Percentiles rank a stretch among this genome's conserved stretches.
phyloP scores from a whole-genome alignment of 352 stramenopile genomes.

The Pythium utonaiense region DNA sequence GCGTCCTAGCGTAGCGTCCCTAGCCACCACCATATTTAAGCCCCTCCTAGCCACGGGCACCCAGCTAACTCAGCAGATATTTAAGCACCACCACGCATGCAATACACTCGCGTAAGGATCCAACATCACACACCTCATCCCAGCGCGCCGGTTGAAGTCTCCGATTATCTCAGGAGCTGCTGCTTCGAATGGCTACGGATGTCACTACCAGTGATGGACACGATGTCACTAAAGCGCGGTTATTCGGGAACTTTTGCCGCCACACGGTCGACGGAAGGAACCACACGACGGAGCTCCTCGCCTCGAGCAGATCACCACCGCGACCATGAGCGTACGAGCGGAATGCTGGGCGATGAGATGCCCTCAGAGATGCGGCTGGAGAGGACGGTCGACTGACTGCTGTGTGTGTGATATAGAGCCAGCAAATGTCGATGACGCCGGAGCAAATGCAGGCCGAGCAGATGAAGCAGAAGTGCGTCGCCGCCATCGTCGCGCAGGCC shows the following conservation, averaged over 20 bases:
- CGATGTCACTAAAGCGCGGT: not conserved
- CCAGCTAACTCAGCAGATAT: not conserved
- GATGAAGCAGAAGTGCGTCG: slow-evolving; percentile 74
- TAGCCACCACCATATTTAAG: slow-evolving; percentile 9
- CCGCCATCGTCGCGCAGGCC: not conserved
- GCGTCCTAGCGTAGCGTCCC: slow-evolving; percentile 15
- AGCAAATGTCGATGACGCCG: slow-evolving; percentile 52
- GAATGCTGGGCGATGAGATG: not conserved
- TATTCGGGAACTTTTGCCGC: slow-evolving; percentile 6
- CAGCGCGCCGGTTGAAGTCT: not conserved
- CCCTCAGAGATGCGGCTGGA: too few relatives aligned
- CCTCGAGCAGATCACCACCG: not conserved
- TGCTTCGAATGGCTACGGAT: not conserved
- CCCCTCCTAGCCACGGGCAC: not conserved
- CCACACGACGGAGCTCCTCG: not conserved
- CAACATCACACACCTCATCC: too few relatives aligned
- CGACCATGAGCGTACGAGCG: not conserved
- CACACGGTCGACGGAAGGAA: slow-evolving; percentile 2
- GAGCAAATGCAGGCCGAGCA: slow-evolving; percentile 85
- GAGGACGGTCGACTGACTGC: not conserved
- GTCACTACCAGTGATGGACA: not conserved
- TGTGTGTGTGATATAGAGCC: slow-evolving; percentile 6
- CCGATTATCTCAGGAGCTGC: too few relatives aligned
- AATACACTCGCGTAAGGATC: too few relatives aligned
- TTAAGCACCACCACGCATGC: not conserved